Evolutionary conservation across 169 alveolate genomes (phyloP).

Genomic region (Eimeria necatrix): DNA sequence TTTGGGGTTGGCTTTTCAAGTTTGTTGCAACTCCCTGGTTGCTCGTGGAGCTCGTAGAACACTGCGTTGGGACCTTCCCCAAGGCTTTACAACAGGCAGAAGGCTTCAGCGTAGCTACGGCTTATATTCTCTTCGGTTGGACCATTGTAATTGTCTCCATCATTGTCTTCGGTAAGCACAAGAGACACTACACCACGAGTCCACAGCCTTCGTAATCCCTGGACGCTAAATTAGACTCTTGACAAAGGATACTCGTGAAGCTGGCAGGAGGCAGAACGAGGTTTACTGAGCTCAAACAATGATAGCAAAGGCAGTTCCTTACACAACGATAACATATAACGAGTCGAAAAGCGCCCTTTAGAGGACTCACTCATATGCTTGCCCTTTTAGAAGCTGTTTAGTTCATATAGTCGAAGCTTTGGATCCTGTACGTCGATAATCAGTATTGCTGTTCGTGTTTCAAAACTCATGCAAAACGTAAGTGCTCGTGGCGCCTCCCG

Average conservation of each 20-base stretch:
- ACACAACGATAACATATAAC: no score
- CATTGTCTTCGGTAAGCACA: background rate
- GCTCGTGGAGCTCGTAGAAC: conserved; percentile 25
- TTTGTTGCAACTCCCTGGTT: conserved; percentile 59
- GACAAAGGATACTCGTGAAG: no score
- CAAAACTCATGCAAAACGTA: background rate
- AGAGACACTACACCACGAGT: no score
- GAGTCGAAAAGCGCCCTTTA: no score
- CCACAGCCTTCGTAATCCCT: no score
- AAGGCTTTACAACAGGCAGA: background rate
- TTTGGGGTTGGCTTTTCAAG: conserved; percentile 58
- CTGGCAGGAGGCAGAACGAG: no score
- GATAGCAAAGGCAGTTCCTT: no score
- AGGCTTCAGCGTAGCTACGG: background rate
- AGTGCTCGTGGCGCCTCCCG: background rate
- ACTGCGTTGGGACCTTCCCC: conserved; percentile 1
- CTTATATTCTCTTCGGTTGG: background rate
- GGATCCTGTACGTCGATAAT: background rate
- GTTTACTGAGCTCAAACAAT: no score
- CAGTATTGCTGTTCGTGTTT: background rate
- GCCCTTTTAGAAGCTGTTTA: no score
- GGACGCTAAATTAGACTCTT: no score
- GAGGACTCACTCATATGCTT: no score
- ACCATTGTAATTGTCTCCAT: background rate
- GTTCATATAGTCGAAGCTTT: no score